Evolutionary conservation across 2,329 filamentous ascomycete genomes (phyloP).

Genomic region (Neofusicoccum ribis): DNA sequence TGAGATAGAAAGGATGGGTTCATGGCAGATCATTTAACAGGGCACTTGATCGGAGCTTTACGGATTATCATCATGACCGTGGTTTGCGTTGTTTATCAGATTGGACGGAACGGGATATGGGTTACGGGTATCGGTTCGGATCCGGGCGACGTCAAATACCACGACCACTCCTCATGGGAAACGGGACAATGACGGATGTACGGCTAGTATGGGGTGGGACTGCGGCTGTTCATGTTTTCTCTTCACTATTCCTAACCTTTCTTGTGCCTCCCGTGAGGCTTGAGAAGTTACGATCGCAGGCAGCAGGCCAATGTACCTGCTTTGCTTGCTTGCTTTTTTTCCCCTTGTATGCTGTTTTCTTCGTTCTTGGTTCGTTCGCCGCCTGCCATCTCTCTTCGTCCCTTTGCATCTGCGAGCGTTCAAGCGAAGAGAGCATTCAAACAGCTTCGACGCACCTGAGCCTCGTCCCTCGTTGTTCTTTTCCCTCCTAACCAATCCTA

Average conservation of each 20-base stretch:
- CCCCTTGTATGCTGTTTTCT: background rate
- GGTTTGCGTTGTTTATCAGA: background rate
- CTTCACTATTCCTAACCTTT: background rate
- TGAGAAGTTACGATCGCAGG: background rate
- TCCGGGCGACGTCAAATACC: background rate
- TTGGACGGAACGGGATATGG: background rate
- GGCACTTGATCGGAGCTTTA: background rate
- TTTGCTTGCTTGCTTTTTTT: background rate
- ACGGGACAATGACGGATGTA: background rate
- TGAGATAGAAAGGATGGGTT: background rate
- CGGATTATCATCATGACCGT: background rate
- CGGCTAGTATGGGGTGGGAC: background rate
- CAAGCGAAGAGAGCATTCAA: background rate
- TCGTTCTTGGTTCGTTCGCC: background rate
- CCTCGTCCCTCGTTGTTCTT: background rate
- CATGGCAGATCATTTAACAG: background rate
- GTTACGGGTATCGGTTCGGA: background rate
- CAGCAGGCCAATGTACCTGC: background rate
- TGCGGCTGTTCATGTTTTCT: background rate
- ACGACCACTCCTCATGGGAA: background rate
- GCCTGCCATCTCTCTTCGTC: background rate
- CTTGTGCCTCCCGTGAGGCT: background rate
- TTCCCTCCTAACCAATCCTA: background rate
- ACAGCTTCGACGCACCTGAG: background rate
- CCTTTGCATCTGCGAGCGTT: slow-evolving; percentile 5